phyloP scores from a whole-genome alignment of 257 asterid genomes.

The Nicotiana otophora region DNA sequence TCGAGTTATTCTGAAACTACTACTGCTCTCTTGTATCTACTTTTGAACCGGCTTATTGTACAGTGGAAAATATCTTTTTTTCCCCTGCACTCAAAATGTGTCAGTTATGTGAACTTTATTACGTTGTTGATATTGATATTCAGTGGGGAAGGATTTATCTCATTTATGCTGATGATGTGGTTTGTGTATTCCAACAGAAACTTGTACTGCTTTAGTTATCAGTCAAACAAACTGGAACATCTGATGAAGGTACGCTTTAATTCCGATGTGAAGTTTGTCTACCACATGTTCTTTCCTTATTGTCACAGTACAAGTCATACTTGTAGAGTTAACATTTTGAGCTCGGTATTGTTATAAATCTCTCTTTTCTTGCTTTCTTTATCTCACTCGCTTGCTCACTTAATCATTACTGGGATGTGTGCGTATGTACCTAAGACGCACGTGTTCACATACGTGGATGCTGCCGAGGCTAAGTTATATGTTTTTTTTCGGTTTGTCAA shows the following conservation, averaged over 20 bases:
- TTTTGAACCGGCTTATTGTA: neutral
- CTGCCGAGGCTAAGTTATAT: neutral
- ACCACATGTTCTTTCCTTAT: neutral
- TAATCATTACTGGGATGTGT: neutral
- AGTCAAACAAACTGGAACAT: slow-evolving; percentile 94
- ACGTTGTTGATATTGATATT: neutral
- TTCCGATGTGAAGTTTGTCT: neutral
- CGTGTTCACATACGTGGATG: neutral
- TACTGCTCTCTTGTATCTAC: neutral
- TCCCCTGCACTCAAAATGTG: neutral
- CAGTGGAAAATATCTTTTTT: neutral
- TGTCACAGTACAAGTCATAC: neutral
- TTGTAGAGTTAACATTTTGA: neutral
- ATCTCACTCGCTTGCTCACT: neutral
- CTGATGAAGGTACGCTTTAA: slow-evolving; percentile 73
- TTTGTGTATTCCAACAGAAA: slow-evolving; percentile 44
- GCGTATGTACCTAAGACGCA: neutral
- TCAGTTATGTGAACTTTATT: neutral
- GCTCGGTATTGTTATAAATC: neutral
- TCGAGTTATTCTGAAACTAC: neutral
- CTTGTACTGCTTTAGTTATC: slow-evolving; percentile 84
- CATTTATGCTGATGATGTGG: neutral
- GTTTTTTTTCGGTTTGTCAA: neutral
- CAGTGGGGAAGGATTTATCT: neutral
- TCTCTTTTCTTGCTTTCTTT: neutral